Evolutionary conservation across 768 basidiomycete genomes (phyloP).

Genomic region (Pisolithus tinctorius): DNA sequence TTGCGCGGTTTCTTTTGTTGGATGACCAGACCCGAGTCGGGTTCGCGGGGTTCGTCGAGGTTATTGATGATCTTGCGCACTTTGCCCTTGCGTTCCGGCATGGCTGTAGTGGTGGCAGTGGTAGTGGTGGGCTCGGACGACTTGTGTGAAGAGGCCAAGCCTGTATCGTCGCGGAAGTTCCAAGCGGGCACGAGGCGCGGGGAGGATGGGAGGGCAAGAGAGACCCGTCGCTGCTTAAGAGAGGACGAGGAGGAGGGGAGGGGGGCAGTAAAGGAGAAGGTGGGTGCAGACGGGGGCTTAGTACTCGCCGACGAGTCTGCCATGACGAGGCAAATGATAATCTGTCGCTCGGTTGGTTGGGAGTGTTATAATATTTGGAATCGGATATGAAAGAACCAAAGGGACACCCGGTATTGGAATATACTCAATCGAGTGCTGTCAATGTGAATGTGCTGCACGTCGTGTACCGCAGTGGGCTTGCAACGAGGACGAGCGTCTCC

Average conservation of each 20-base stretch:
- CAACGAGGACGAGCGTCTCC: constrained; percentile 3
- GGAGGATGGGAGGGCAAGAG: constrained; percentile 62
- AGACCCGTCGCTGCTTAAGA: constrained; percentile 63
- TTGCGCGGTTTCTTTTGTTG: constrained; percentile 73
- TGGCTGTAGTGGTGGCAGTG: constrained; percentile 5
- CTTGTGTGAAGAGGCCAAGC: constrained; percentile 40
- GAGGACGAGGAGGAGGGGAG: constrained; percentile 35
- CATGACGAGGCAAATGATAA: constrained; percentile 10
- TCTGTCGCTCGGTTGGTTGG: not conserved
- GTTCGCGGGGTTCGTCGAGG: constrained; percentile 23
- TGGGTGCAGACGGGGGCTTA: constrained; percentile 37
- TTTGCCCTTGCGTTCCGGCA: constrained; percentile 56
- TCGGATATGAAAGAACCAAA: constrained; percentile 12
- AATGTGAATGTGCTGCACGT: not conserved
- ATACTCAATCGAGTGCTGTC: not conserved
- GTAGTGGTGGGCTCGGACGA: constrained; percentile 15
- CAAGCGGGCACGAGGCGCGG: constrained; percentile 63
- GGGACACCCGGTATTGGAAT: constrained; percentile 2
- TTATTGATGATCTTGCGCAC: constrained; percentile 45
- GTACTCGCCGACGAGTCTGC: constrained; percentile 4
- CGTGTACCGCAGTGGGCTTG: constrained; percentile 3
- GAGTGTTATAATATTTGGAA: constrained; percentile 4
- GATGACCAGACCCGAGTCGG: constrained; percentile 20
- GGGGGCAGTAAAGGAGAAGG: constrained; percentile 49
- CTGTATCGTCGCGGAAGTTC: constrained; percentile 75